These are phyloP conservation scores for Spathaspora gorwiae DNA, from an alignment of 805 yeast species.

Conservation along the genomic window DNA sequence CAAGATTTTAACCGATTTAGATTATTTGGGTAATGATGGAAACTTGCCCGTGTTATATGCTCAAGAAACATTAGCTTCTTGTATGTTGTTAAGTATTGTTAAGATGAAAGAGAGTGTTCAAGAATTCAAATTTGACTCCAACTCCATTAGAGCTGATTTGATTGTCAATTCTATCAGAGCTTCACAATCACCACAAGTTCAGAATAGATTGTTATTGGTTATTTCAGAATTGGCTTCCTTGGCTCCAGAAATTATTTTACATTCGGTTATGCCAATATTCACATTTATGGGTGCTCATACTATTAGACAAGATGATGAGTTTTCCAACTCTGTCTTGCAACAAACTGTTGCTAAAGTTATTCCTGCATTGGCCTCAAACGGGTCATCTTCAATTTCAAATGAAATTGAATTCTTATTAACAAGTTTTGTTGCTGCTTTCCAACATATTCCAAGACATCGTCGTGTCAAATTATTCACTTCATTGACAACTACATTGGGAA, in stretches of 20 bases:
- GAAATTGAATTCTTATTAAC: constrained; percentile 82
- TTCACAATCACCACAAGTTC: constrained; percentile 90
- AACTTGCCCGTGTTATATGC: constrained; percentile 86
- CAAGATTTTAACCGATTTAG: constrained; percentile 65
- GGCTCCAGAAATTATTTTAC: constrained; percentile 87
- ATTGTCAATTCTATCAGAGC: constrained; percentile 87
- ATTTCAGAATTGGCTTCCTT: constrained; percentile 83
- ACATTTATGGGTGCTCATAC: constrained; percentile 99
- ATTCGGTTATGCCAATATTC: constrained; percentile 98
- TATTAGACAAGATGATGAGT: constrained; percentile 93
- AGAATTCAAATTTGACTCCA: constrained; percentile 46
- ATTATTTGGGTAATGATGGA: constrained; percentile 85
- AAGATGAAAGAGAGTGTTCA: constrained; percentile 38
- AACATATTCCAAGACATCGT: constrained; percentile 95
- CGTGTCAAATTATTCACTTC: constrained; percentile 81
- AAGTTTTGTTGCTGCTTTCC: constrained; percentile 90
- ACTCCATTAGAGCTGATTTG: constrained; percentile 79
- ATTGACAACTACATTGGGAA: constrained; percentile 70
- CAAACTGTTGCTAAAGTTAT: constrained; percentile 86
- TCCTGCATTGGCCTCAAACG: constrained; percentile 65
- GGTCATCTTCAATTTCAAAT: constrained; percentile 41
- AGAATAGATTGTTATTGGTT: constrained; percentile 78
- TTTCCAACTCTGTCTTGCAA: constrained; percentile 86
- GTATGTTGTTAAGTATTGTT: constrained; percentile 69
- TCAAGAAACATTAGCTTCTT: constrained; percentile 84